Evolutionary conservation across 164 flowering plant genomes (phyloP).

Genomic region (Taxillus chinensis): DNA sequence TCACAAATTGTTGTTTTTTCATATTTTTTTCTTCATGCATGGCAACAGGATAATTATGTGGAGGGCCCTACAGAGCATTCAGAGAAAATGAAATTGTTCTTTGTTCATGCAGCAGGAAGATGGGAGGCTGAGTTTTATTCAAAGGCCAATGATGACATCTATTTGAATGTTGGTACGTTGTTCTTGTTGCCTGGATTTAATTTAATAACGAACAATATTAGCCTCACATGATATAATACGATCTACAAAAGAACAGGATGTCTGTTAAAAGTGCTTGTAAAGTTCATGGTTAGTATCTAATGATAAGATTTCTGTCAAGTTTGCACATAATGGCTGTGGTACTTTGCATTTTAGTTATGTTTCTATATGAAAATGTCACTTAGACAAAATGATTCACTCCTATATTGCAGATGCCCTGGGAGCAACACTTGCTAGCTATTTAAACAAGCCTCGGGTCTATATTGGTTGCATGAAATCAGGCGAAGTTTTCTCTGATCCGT

Average conservation of each 20-base stretch:
- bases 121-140: conserved; percentile 94
- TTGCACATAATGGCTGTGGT: no score
- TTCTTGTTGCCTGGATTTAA: conserved; percentile 7
- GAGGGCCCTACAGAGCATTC: conserved; percentile 64
- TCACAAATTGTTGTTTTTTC: no score
- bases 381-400: neutral
- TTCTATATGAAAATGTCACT: no score
- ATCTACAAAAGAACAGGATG: no score
- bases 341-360: no score
- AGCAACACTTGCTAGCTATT: conserved; percentile 49
- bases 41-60: conserved; percentile 50
- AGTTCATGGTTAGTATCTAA: no score
- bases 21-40: conserved; percentile 3
- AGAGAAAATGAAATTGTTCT: conserved; percentile 64
- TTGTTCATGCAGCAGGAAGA: conserved; percentile 59
- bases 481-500: conserved; percentile 65
- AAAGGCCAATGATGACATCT: conserved; percentile 89
- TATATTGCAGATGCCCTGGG: conserved; percentile 59
- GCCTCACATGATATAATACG: no score
- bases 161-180: conserved; percentile 73
- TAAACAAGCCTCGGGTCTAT: conserved; percentile 79
- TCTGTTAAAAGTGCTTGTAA: no score
- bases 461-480: conserved; percentile 94
- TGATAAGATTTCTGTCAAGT: no score
- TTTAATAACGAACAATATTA: no score